Percentiles rank a stretch among this genome's conserved stretches.
Conservation (phyloP, 352 stramenopile genomes). For the Globisporangium orthogonon region DNA sequence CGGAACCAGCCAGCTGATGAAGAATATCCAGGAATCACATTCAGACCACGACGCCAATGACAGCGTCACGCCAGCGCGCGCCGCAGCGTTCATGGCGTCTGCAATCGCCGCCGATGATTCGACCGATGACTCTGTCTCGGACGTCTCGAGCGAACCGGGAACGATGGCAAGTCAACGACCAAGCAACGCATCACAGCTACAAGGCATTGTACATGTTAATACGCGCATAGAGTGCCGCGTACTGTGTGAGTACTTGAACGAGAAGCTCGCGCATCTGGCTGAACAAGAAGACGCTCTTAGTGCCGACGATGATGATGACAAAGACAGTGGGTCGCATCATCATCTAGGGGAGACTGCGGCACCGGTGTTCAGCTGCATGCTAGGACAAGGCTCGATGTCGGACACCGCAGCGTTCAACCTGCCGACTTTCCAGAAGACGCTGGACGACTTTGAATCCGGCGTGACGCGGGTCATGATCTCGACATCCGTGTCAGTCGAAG, state of each 20-base stretch:
- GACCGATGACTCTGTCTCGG: background rate
- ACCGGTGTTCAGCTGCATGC: slow-evolving; percentile 47
- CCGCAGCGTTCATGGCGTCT: slow-evolving; percentile 5
- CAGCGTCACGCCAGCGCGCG: background rate
- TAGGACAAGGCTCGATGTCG: slow-evolving; percentile 40
- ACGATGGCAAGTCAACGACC: too few species aligned
- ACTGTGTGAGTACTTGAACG: slow-evolving; percentile 73
- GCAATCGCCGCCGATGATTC: background rate
- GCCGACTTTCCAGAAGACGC: slow-evolving; percentile 44
- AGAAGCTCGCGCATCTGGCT: slow-evolving; percentile 26
- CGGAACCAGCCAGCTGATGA: too few species aligned
- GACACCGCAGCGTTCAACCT: slow-evolving; percentile 59
- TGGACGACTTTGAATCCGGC: slow-evolving; percentile 54
- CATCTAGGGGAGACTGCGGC: background rate
- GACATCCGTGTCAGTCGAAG: slow-evolving; percentile 71
- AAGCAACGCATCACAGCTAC: slow-evolving; percentile 13
- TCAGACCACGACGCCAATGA: background rate
- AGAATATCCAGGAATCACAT: slow-evolving; percentile 15
- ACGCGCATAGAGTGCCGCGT: slow-evolving; percentile 77
- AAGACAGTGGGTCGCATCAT: slow-evolving; percentile 1
- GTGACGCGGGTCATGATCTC: slow-evolving; percentile 57
- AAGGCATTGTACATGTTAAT: slow-evolving; percentile 84
- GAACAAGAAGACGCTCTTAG: slow-evolving; percentile 4
- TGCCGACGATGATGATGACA: slow-evolving; percentile 13
- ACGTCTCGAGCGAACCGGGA: background rate